Evolutionary conservation across 345 rosid species (phyloP), one percentile per base, ranked within the genome.

Genomic region (Camelina laxa): DNA sequence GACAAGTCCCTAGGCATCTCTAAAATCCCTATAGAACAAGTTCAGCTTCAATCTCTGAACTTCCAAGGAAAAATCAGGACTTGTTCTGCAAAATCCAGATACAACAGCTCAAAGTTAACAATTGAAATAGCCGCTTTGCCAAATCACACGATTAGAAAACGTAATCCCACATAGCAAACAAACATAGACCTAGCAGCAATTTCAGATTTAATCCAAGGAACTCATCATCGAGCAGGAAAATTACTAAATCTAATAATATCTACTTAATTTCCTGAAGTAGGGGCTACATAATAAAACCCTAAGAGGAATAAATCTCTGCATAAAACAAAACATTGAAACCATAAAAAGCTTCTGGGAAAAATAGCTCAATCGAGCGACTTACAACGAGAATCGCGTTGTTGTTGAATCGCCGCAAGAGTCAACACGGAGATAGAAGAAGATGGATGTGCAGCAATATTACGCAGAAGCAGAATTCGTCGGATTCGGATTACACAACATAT

Each of bases 1-100:
- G 93, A 93, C 82, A 91, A 81, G 45, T 89, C 94, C 56, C 91
- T 84, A 60, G 94, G 94, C 98, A 93, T 93, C 80, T 84, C 59
- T 15, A 33, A 30, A 33, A 20, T 70, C 56, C 44, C 38, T 75
- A 15, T 49, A 57, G 22, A 47, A 22, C 35, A 39, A 67, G 39
- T 17, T 27, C 45, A 60, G 47, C 5, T 36, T 11, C 21, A 75
- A 68, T 53, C 49, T 51, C 48, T 20, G 6, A 5, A 20, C 61
- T 67, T 48, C 1, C 22, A 24, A 16, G 31, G 15, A 16, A 24
- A 61, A 31, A 50, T 21, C 12, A 14, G 11, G 10, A 13, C 1
- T 27, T 57, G 14, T 66, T 35, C 80, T 63, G 71, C 75, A 70
- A 63, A 76, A 44, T 10, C 54, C 15, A 76, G 51, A 69, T 22